Percentiles rank a stretch among this genome's conserved stretches.
These are phyloP conservation scores for Patellifolia procumbens DNA, from an alignment of 179 eudicot species.

Conservation along the genomic window DNA sequence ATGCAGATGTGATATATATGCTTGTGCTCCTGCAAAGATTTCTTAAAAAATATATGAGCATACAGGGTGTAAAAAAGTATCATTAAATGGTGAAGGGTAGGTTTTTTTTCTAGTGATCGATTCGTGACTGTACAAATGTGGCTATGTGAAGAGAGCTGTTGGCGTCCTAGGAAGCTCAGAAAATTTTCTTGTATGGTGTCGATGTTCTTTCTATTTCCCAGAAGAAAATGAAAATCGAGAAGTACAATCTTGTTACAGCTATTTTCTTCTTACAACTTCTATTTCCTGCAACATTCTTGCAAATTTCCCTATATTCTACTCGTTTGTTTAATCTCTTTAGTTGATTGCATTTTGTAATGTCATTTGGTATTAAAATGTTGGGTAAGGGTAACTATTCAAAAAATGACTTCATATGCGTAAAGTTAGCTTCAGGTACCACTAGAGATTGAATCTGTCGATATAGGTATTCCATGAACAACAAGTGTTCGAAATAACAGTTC, in stretches of 20 bases:
- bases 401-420: no score
- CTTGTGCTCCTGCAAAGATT: constrained; percentile 36
- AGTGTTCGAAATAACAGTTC: no score
- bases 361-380: no score
- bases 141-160: constrained; percentile 42
- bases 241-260: constrained; percentile 24
- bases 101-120: constrained; percentile 31
- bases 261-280: not conserved
- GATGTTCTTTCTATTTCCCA: constrained; percentile 19
- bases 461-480: no score
- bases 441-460: no score
- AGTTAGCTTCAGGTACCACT: no score
- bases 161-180: constrained; percentile 40
- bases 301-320: no score
- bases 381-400: no score
- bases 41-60: constrained; percentile 25
- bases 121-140: constrained; percentile 66
- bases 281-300: not conserved
- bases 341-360: no score
- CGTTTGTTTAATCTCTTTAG: no score
- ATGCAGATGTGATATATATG: constrained; percentile 41
- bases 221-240: not conserved
- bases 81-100: constrained; percentile 39
- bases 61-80: constrained; percentile 37
- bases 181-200: constrained; percentile 39